phyloP scores from a whole-genome alignment of 2,329 filamentous ascomycete species.

The Talaromyces sp. region DNA sequence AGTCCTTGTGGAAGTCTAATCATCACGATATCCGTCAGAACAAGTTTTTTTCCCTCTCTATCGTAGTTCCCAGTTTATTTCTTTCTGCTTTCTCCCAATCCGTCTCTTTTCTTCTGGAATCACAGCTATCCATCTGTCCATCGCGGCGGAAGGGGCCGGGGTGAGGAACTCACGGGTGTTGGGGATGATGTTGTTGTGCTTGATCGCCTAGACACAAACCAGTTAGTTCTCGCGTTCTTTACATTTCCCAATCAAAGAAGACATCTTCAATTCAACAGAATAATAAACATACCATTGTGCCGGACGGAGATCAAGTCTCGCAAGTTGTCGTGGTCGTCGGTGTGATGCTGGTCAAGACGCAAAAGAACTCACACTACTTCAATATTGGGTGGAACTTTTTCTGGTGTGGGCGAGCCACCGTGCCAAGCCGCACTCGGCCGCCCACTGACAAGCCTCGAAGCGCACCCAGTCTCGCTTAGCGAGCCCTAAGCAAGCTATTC shows the following conservation, averaged over 20 bases:
- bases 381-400: slow-evolving; percentile 34
- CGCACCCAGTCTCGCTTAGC: slow-evolving; percentile 33
- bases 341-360: slow-evolving; percentile 42
- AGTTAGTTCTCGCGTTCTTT: background rate
- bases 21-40: slow-evolving; percentile 20
- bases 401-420: slow-evolving; percentile 31
- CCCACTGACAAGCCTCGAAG: slow-evolving; percentile 17
- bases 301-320: slow-evolving; percentile 49
- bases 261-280: slow-evolving; percentile 3
- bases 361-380: slow-evolving; percentile 23
- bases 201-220: slow-evolving; percentile 70
- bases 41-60: slow-evolving; percentile 14
- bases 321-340: slow-evolving; percentile 36
- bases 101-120: background rate
- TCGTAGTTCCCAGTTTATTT: slow-evolving; percentile 10
- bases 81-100: background rate
- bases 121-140: background rate
- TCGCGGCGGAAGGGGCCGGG: background rate
- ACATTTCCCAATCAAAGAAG: background rate
- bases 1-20: slow-evolving; percentile 98
- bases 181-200: slow-evolving; percentile 98
- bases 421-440: slow-evolving; percentile 26
- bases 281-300: slow-evolving; percentile 44
- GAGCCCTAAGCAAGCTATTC: slow-evolving; percentile 28
- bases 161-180: slow-evolving; percentile 71